Evolutionary conservation across 371 early-diverging fungal genomes (phyloP), one percentile per base, ranked within the genome.

Genomic region (Mortierella sp.): DNA sequence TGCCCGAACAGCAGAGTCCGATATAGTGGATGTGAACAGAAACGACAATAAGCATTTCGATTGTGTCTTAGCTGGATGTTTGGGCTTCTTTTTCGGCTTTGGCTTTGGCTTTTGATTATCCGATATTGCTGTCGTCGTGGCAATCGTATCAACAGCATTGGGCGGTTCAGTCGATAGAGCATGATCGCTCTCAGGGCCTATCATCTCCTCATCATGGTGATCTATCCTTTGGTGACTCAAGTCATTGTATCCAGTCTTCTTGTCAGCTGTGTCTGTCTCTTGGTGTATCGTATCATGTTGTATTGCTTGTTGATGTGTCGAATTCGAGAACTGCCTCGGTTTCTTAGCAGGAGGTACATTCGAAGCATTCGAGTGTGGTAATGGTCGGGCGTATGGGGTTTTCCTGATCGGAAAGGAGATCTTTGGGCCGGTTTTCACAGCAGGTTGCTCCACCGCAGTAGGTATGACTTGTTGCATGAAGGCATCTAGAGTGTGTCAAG

Each of bases 361-460:
- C 19, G 61, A 28, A 23, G 60, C 39, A 0, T n/a, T n/a, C n/a
- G n/a, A n/a, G n/a, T n/a, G n/a, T n/a, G 38, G n/a, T 14, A 58
- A 13, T 28, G 67, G 47, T 51, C 56, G 38, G 5, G 50, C 16
- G 19, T 62, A 58, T 0, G 67, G 55, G 0, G 64, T 43, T 24
- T 52, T 67, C 31, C 24, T 43, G 60, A 67, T 28, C 7, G 67
- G 46, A 31, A 67, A 72, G 8, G 66, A 57, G 27, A 71, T 48
- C 50, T 13, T 65, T 10, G 72, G 72, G 8, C 58, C 53, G 8
- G 56, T 48, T n/a, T 49, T 38, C 28, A 42, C 48, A 13, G 49
- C 18, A 19, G 34, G 34, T 18, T 57, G 43, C 43, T 61, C 61
- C 24, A 19, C 1, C 21, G 52, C 45, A 24, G 41, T 28, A 6